These are phyloP conservation scores for Picea sitchensis DNA, from an alignment of 75 land plant genomes.

Conservation along the genomic window DNA sequence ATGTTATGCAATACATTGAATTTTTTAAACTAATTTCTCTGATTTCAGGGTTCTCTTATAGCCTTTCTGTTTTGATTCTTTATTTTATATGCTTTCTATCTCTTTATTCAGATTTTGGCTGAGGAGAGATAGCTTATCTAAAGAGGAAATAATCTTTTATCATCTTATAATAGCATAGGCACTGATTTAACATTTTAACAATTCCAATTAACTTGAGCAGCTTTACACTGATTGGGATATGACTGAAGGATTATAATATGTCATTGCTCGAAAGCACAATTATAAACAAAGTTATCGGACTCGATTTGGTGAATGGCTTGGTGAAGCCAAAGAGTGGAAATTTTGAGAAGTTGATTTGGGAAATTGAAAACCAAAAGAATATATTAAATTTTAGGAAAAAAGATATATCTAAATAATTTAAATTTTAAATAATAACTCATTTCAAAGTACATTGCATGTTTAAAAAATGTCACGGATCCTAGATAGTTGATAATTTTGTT, in stretches of 20 bases:
- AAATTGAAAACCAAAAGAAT: no score
- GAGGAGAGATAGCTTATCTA: background rate
- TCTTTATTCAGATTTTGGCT: background rate
- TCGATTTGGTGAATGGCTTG: no score
- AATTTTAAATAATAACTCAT: no score
- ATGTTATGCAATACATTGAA: background rate
- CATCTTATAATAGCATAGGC: background rate
- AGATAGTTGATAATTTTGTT: no score
- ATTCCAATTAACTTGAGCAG: background rate
- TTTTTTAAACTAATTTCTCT: background rate
- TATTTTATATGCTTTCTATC: background rate
- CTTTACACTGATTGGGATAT: background rate
- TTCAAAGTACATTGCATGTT: no score
- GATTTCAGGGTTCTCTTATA: background rate
- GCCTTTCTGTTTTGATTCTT: background rate
- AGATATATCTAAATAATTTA: no score
- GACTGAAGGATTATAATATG: background rate
- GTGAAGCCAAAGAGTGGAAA: no score
- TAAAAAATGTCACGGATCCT: no score
- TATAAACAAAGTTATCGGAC: no score
- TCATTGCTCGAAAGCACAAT: no score
- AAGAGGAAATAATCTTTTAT: background rate
- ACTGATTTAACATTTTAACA: background rate
- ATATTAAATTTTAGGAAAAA: no score
- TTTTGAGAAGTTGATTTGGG: no score